These are phyloP conservation scores for Spongospora subterranea DNA, from an alignment of 208 protist genomes.

Conservation along the genomic window DNA sequence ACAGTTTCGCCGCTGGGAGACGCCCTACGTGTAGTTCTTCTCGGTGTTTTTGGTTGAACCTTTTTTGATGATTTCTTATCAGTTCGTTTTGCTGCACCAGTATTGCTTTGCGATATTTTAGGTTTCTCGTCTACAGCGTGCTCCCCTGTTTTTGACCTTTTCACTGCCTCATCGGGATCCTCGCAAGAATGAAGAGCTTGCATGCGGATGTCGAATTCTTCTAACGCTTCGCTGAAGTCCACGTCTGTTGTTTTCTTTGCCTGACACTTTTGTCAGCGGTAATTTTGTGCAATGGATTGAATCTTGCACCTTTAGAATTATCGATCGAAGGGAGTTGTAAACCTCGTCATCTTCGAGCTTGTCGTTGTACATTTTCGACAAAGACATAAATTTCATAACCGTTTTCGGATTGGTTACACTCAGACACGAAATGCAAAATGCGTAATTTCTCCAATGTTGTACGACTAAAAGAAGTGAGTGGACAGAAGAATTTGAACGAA, in stretches of 20 bases:
- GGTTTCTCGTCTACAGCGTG: too few relatives aligned
- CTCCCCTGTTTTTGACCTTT: too few relatives aligned
- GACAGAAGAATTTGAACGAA: background rate
- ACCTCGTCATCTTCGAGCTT: slow-evolving; percentile 53
- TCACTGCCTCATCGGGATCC: background rate
- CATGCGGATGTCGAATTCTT: background rate
- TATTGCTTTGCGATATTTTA: too few relatives aligned
- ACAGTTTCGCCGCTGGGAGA: too few relatives aligned
- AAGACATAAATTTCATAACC: background rate
- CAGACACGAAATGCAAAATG: slow-evolving; percentile 60
- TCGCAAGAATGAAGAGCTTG: background rate
- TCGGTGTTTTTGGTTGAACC: too few relatives aligned
- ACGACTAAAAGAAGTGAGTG: background rate
- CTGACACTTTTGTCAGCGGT: background rate
- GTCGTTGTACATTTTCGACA: slow-evolving; percentile 19
- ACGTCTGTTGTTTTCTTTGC: background rate
- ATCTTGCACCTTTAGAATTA: background rate
- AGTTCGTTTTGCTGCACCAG: too few relatives aligned
- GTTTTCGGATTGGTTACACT: background rate
- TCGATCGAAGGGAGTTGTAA: background rate
- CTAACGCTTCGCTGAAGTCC: background rate
- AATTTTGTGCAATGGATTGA: background rate
- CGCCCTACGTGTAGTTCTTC: too few relatives aligned
- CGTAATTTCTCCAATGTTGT: slow-evolving; percentile 11
- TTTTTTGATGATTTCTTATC: too few relatives aligned